These are phyloP conservation scores for Clitopilus passeckerianus DNA, from an alignment of 768 basidiomycete genomes.

Conservation along the genomic window DNA sequence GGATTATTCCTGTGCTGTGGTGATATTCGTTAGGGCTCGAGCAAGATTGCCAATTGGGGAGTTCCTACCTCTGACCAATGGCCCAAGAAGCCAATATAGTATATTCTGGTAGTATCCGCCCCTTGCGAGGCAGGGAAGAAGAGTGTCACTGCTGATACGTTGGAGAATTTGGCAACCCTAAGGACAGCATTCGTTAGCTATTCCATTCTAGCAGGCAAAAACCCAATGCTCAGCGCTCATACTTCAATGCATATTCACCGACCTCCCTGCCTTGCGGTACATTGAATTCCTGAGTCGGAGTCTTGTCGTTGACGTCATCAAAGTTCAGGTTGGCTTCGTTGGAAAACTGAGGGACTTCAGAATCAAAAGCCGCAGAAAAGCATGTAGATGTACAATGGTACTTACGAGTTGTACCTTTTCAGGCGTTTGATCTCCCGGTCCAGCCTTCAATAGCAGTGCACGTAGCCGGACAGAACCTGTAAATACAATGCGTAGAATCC, in stretches of 20 bases:
- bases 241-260: constrained; percentile 86
- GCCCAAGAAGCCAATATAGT: constrained; percentile 84
- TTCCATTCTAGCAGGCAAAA: no score
- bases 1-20: constrained; percentile 70
- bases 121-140: constrained; percentile 81
- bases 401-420: constrained; percentile 65
- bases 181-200: not conserved
- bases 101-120: constrained; percentile 70
- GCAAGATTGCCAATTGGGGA: not conserved
- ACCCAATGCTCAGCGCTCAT: constrained; percentile 3
- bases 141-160: constrained; percentile 74
- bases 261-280: constrained; percentile 69
- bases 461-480: constrained; percentile 83
- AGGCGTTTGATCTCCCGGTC: constrained; percentile 77
- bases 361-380: not conserved
- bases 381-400: not conserved
- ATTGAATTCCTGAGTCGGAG: constrained; percentile 67
- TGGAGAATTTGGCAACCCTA: constrained; percentile 85
- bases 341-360: constrained; percentile 48
- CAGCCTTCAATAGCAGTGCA: constrained; percentile 78
- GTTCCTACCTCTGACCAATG: constrained; percentile 68
- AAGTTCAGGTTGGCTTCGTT: constrained; percentile 83
- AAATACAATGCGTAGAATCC: constrained; percentile 84
- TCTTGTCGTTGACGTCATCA: constrained; percentile 56
- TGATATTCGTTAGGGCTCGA: constrained; percentile 1